Base-by-base conservation (phyloP, 768 basidiomycete species). In the Pleurotus cornucopiae region DNA sequence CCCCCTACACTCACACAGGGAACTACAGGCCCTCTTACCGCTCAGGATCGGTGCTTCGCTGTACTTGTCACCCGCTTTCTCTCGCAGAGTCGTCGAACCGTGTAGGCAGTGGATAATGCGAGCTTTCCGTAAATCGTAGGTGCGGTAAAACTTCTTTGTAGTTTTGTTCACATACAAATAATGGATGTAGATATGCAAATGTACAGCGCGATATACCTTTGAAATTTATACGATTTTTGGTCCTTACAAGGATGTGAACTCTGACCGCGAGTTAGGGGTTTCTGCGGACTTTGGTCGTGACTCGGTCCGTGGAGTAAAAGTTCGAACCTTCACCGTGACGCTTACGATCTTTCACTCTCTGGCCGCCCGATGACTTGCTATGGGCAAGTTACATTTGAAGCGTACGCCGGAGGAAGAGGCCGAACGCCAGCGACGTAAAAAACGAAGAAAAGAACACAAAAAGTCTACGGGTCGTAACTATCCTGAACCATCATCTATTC, bases 41-140 rank as follows among this genome's bases (percentile, higher is more conserved):
- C 63, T 86, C 18, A 81, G 91, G 12, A 80, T 94, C 58, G 90
- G 81, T 0, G 64, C 82, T 1, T 91, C 90, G 1, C 57, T 93
- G 25, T 91, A 88, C 66, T 70, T 88, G 2, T 76, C 89, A 1
- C 91, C 91, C 7, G 74, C 77, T 25, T 89, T 93, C 67, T 88
- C 89, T 3, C 75, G 89, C 56, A 56, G 73, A 3, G 61, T 86
- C n/a, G 63, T 91, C 6, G 84, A 88, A 46, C 90, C 91, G 6
- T 64, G 86, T 41, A 74, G 82, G 46, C 72, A 66, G 56, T 58
- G 62, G 2, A 46, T 77, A 16, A 58, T 70, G 6, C 65, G 63
- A 23, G 38, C 67, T 13, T 76, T 76, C 44, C 68, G 71, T 11
- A 53, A 16, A 53, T 6, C 37, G 6, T 23, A 40, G n/a, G 5